Evolutionary conservation across 352 stramenopile species (phyloP).

Genomic region (Phytophthora sp.): DNA sequence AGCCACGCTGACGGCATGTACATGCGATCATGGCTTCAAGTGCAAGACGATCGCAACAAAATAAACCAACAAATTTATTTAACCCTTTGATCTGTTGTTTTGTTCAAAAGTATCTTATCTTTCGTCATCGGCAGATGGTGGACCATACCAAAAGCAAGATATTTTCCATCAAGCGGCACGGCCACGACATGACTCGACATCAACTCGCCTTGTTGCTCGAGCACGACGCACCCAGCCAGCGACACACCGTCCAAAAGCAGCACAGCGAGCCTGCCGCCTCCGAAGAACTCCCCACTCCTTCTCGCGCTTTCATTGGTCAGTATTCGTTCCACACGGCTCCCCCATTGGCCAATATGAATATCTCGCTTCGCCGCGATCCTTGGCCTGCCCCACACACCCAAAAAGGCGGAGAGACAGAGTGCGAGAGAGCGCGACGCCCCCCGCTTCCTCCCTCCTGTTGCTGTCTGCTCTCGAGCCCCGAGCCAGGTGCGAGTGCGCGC

Average conservation of each 20-base stretch:
- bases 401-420: slow-evolving; percentile 21
- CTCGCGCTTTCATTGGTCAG: too few relatives aligned
- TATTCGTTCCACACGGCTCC: too few relatives aligned
- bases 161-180: not conserved
- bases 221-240: not conserved
- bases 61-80: slow-evolving; percentile 2
- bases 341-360: slow-evolving; percentile 26
- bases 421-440: slow-evolving; percentile 1
- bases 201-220: not conserved
- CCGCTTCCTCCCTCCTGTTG: not conserved
- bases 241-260: not conserved
- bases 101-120: slow-evolving; percentile 4
- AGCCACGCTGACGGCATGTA: not conserved
- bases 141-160: not conserved
- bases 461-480: not conserved
- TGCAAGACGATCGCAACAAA: not conserved
- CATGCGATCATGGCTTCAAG: not conserved
- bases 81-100: not conserved
- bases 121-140: slow-evolving; percentile 19
- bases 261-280: too few relatives aligned
- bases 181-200: not conserved
- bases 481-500: slow-evolving; percentile 3
- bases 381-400: slow-evolving; percentile 19
- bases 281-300: too few relatives aligned
- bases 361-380: slow-evolving; percentile 12